These are phyloP conservation scores for Ochetophila trinervis DNA, from an alignment of 306 rosid species.

Conservation along the genomic window DNA sequence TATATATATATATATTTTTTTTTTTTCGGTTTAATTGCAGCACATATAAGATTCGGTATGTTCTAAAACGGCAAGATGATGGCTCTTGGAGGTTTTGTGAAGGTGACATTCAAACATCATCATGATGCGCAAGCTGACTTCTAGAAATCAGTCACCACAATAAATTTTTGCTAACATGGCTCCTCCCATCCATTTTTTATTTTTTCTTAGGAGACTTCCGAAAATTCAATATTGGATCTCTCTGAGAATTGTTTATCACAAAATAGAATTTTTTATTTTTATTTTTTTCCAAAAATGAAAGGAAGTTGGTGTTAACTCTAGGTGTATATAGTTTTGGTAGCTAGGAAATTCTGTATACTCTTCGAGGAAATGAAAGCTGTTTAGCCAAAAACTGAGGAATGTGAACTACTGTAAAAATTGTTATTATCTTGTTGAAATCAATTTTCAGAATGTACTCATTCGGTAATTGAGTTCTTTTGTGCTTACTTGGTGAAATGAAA, in stretches of 20 bases:
- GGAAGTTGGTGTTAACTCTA: too few species aligned
- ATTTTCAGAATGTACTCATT: too few species aligned
- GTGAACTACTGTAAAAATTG: too few species aligned
- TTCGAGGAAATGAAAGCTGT: too few species aligned
- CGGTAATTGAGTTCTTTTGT: too few species aligned
- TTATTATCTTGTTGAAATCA: too few species aligned
- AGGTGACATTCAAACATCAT: slow-evolving; percentile 54
- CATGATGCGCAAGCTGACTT: slow-evolving; percentile 31
- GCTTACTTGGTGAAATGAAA: background rate
- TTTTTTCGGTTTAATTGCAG: slow-evolving; percentile 43
- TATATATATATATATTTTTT: background rate
- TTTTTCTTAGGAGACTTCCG: slow-evolving; percentile 12
- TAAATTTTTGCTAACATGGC: slow-evolving; percentile 35
- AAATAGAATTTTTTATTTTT: too few species aligned
- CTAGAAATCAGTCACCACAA: slow-evolving; percentile 28
- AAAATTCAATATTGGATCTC: slow-evolving; percentile 1
- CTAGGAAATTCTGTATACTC: too few species aligned
- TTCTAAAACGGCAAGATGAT: slow-evolving; percentile 69
- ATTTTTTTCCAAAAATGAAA: too few species aligned
- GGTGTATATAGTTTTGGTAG: too few species aligned
- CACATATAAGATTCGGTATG: slow-evolving; percentile 76
- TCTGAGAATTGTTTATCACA: background rate
- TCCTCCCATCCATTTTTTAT: slow-evolving; percentile 23
- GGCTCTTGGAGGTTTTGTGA: slow-evolving; percentile 97
- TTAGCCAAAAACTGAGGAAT: too few species aligned